phyloP scores from a whole-genome alignment of 805 yeast genomes.

The Komagataella mondaviorum region DNA sequence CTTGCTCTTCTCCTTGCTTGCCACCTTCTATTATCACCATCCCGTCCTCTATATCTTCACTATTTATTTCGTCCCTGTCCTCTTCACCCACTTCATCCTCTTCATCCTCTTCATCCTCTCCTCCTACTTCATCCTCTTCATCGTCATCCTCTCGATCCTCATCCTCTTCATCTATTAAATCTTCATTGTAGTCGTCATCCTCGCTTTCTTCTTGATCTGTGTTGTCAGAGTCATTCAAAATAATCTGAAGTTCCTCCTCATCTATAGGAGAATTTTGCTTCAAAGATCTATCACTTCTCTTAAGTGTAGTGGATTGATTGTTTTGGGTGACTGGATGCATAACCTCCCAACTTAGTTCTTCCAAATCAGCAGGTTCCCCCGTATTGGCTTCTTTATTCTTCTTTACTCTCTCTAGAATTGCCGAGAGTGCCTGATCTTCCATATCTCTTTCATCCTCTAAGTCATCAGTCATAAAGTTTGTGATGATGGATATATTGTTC shows the following conservation, averaged over 20 bases:
- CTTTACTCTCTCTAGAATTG: constrained; percentile 17
- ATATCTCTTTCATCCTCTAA: constrained; percentile 46
- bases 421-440: constrained; percentile 42
- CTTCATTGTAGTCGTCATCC: not conserved
- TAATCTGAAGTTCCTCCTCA: not conserved
- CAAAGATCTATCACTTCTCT: not conserved
- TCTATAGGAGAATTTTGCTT: not conserved
- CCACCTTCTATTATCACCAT: no score
- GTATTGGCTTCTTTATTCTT: not conserved
- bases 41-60: no score
- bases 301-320: not conserved
- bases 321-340: not conserved
- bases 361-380: not conserved
- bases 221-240: not conserved
- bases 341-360: not conserved
- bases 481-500: constrained; percentile 42
- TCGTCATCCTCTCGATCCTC: not conserved
- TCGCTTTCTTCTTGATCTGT: not conserved
- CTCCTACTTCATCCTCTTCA: not conserved
- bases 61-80: no score
- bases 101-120: not conserved
- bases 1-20: no score
- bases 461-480: constrained; percentile 56
- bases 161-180: not conserved
- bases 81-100: no score